A percentile compares a stretch with the other conserved stretches of the same genome.
Evolutionary conservation across 1,284 basidiomycete species (phyloP).

Genomic region (Boletus putidus): DNA sequence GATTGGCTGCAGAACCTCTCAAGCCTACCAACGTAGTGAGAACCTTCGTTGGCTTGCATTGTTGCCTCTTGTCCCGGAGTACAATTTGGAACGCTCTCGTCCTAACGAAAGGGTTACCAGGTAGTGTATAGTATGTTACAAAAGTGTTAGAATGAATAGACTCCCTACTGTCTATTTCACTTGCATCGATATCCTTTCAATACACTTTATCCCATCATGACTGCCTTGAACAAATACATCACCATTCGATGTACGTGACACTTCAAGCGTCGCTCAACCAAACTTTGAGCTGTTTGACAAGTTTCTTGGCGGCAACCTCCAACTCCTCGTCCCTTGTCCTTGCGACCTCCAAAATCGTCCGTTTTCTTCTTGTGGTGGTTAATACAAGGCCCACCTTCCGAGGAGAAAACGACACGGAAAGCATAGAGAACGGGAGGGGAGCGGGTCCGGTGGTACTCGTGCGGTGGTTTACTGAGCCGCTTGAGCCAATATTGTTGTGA

Average conservation of each 20-base stretch:
- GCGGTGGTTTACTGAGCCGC: slow-evolving; percentile 1
- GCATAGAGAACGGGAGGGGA: slow-evolving; percentile 53
- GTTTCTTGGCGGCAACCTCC: slow-evolving; percentile 56
- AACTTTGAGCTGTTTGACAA: slow-evolving; percentile 44
- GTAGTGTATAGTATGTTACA: neutral
- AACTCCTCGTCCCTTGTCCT: slow-evolving; percentile 56
- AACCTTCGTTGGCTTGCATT: no score
- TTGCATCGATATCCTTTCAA: neutral
- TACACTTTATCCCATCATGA: no score
- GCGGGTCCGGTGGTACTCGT: slow-evolving; percentile 9
- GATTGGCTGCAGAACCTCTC: no score
- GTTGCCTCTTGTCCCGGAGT: no score
- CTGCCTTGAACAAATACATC: neutral
- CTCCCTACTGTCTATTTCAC: neutral
- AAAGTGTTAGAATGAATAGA: neutral
- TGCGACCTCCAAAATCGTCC: slow-evolving; percentile 58
- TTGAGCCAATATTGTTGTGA: neutral
- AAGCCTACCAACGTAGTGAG: no score
- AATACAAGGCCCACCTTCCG: slow-evolving; percentile 58
- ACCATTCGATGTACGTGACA: neutral
- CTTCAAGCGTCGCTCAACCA: slow-evolving; percentile 27
- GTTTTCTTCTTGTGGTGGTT: slow-evolving; percentile 41
- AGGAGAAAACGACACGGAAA: slow-evolving; percentile 60
- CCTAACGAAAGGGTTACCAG: no score
- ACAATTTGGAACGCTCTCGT: no score